A percentile compares a stretch with the other conserved stretches of the same genome.
phyloP scores from a whole-genome alignment of 495 filamentous ascomycete species.

The Astrothelium macrocarpum region DNA sequence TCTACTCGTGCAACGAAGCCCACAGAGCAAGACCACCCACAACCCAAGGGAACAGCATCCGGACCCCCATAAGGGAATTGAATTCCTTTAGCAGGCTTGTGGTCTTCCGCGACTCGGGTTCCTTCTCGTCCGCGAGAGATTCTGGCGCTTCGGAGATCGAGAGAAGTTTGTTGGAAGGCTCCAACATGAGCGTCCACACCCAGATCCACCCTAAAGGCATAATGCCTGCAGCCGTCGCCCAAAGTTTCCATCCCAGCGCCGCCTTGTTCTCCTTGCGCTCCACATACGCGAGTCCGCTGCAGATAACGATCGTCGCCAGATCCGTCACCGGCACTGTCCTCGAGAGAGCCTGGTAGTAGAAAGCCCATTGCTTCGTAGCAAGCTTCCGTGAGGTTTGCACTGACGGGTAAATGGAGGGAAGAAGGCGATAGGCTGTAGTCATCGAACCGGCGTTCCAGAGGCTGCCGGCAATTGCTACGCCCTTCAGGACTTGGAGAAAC shows the following conservation, averaged over 20 bases:
- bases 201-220: slow-evolving; percentile 9
- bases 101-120: slow-evolving; percentile 13
- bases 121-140: slow-evolving; percentile 7
- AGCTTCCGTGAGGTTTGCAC: slow-evolving; percentile 13
- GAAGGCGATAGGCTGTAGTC: slow-evolving; percentile 8
- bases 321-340: slow-evolving; percentile 1
- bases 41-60: slow-evolving; percentile 10
- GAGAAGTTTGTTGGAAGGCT: slow-evolving; percentile 9
- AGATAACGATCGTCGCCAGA: slow-evolving; percentile 8
- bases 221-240: slow-evolving; percentile 6
- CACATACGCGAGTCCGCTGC: slow-evolving; percentile 10
- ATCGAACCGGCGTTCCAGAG: slow-evolving; percentile 12
- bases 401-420: slow-evolving; percentile 13
- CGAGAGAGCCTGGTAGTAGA: slow-evolving; percentile 9
- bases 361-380: slow-evolving; percentile 12
- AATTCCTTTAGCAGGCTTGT: slow-evolving; percentile 11
- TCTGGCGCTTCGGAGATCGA: slow-evolving; percentile 11
- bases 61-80: slow-evolving; percentile 3
- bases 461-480: slow-evolving; percentile 11
- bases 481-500: slow-evolving; percentile 11
- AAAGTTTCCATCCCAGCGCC: slow-evolving; percentile 11
- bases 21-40: slow-evolving; percentile 12
- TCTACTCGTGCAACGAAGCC: slow-evolving; percentile 11
- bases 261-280: slow-evolving; percentile 5
- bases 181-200: slow-evolving; percentile 10